Percentiles rank a stretch among this genome's conserved stretches.
These are phyloP conservation scores for Cyberlindnera bimundalis DNA, from an alignment of 805 yeast species.

Conservation along the genomic window DNA sequence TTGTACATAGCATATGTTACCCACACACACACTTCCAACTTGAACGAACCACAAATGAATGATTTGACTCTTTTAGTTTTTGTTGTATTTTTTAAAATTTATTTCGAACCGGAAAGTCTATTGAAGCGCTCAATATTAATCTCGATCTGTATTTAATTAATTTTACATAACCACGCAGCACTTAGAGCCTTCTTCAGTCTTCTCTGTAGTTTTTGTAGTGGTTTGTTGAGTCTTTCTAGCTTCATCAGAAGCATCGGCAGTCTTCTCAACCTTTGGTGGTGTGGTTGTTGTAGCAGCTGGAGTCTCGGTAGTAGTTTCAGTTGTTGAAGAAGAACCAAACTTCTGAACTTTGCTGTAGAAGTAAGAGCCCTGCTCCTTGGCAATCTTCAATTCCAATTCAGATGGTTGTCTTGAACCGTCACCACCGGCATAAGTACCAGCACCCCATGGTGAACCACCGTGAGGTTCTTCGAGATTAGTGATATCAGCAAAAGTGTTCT, in stretches of 20 bases:
- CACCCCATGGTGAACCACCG: conserved; percentile 86
- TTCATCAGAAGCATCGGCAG: conserved; percentile 10
- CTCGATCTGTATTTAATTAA: background rate
- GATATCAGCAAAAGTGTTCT: conserved; percentile 48
- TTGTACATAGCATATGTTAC: conserved; percentile 5
- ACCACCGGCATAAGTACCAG: conserved; percentile 71
- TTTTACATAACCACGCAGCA: conserved; percentile 33
- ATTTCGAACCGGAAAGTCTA: background rate
- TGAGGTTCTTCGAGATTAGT: conserved; percentile 62
- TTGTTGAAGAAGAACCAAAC: conserved; percentile 19
- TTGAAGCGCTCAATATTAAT: background rate
- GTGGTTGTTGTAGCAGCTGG: conserved; percentile 6
- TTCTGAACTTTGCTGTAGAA: conserved; percentile 48
- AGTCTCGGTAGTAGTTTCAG: conserved; percentile 10
- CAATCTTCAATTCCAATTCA: conserved; percentile 60
- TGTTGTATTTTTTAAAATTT: no score
- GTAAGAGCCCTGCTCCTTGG: conserved; percentile 60
- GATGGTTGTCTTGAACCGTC: conserved; percentile 73
- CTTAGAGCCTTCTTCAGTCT: conserved; percentile 26
- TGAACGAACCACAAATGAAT: background rate
- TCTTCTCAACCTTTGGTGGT: conserved; percentile 4
- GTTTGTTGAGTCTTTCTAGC: conserved; percentile 22
- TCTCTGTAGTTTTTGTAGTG: conserved; percentile 16
- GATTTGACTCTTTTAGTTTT: no score
- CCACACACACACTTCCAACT: no score